These are phyloP conservation scores for Rutstroemia sp. DNA, from an alignment of 2,329 filamentous ascomycete genomes.

Conservation along the genomic window DNA sequence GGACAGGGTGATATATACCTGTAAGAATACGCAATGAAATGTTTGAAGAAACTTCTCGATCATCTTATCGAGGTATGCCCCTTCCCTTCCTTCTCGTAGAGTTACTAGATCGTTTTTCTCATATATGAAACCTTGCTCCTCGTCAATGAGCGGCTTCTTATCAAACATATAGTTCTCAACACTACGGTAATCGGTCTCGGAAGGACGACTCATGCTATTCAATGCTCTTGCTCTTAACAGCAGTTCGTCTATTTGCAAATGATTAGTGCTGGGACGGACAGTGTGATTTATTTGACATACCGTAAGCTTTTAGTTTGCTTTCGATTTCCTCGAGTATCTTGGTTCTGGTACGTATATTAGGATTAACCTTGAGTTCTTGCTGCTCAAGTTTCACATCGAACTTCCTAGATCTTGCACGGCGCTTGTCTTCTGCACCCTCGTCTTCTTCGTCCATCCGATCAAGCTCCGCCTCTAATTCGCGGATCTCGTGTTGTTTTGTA, in stretches of 20 bases:
- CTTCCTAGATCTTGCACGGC: slow-evolving; percentile 6
- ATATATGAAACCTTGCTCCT: slow-evolving; percentile 29
- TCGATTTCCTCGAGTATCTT: slow-evolving; percentile 14
- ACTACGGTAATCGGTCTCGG: slow-evolving; percentile 28
- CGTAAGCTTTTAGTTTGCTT: slow-evolving; percentile 11
- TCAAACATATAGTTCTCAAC: slow-evolving; percentile 25
- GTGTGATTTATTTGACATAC: background rate
- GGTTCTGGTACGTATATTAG: background rate
- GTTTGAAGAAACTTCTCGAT: slow-evolving; percentile 27
- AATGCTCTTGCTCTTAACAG: slow-evolving; percentile 12
- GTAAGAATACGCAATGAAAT: slow-evolving; percentile 9
- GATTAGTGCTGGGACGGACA: background rate
- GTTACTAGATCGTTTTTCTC: slow-evolving; percentile 35
- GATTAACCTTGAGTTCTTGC: background rate
- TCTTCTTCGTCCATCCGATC: slow-evolving; percentile 12
- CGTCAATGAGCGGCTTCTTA: slow-evolving; percentile 16
- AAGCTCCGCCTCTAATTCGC: slow-evolving; percentile 16
- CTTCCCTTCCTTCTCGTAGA: slow-evolving; percentile 31
- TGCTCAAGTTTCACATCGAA: slow-evolving; percentile 1
- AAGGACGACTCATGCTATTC: slow-evolving; percentile 26
- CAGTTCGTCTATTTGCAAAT: background rate
- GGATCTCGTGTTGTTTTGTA: slow-evolving; percentile 18
- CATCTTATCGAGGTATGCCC: slow-evolving; percentile 32
- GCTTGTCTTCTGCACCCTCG: background rate
- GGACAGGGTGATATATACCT: background rate